Base-by-base conservation (phyloP, 495 filamentous ascomycete genomes). In the Penicillium canariense region DNA sequence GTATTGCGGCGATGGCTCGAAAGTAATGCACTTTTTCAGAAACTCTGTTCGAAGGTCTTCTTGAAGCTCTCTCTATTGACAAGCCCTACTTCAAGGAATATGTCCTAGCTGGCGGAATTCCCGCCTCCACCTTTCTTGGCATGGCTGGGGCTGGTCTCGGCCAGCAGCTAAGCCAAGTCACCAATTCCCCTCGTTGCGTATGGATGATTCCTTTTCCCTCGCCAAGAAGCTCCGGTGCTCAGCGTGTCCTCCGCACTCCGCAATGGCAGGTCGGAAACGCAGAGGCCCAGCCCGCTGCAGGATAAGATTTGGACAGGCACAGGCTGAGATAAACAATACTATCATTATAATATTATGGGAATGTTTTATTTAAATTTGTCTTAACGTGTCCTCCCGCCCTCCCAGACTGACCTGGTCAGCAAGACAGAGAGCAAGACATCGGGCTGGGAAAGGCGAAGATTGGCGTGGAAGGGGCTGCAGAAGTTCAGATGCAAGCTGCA, bases 1-100 rank as follows among this genome's bases (percentile, higher is more conserved):
- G 43, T 0, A 40, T 62, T 49, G 54, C 56, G 4, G 35, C 61
- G 5, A 65, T 67, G 64, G 61, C 55, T 10, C 49, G 54, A 15
- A 40, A 27, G 14, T 39, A 48, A 31, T 4, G 0, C 18, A 6
- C 17, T 20, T 5, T 40, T 14, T 9, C 8, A 34, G 31, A 1
- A 34, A 14, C 9, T 2, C n/a, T n/a, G n/a, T 38, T 38, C 5
- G 34, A 18, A 17, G n/a, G 34, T 1, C 5, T 36, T 7, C 3
- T 36, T 36, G 34, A n/a, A n/a, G n/a, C n/a, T n/a, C n/a, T n/a
- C n/a, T n/a, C n/a, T n/a, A n/a, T n/a, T n/a, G 12, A 32, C 30
- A 32, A 32, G 6, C 30, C 12, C 30, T 32, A 32, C 30, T 32
- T 32, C 30, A 12, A 32, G 30, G 6, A 32, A 12, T 32, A 32